Evolutionary conservation across 73 alveolate species (phyloP).

Genomic region (Stentor roeselii): DNA sequence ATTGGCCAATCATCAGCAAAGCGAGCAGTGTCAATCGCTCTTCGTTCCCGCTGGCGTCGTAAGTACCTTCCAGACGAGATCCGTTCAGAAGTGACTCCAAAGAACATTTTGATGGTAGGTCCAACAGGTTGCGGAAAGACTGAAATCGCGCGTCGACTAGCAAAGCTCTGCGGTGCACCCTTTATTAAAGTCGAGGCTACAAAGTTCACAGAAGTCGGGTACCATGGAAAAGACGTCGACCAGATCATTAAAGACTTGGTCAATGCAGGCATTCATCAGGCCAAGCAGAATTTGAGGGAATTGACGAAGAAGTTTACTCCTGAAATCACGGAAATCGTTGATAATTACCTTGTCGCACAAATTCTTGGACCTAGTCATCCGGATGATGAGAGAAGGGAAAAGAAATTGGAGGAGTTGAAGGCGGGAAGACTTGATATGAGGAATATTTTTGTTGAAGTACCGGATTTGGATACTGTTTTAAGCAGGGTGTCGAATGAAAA

Average conservation of each 20-base stretch:
- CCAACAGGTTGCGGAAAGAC: slow-evolving; percentile 79
- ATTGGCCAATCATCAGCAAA: slow-evolving; percentile 46
- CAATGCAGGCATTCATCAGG: slow-evolving; percentile 32
- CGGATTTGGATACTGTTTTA: slow-evolving; percentile 30
- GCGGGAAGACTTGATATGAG: slow-evolving; percentile 50
- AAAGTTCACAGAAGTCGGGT: slow-evolving; percentile 77
- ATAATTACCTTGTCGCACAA: slow-evolving; percentile 38
- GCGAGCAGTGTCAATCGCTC: slow-evolving; percentile 54
- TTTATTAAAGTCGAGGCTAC: slow-evolving; percentile 82
- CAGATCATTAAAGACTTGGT: slow-evolving; percentile 54
- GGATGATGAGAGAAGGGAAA: slow-evolving; percentile 13
- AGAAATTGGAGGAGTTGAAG: slow-evolving; percentile 34
- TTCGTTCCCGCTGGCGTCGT: slow-evolving; percentile 47
- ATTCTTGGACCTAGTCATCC: slow-evolving; percentile 52
- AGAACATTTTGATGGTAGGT: slow-evolving; percentile 64
- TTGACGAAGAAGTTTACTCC: slow-evolving; percentile 23
- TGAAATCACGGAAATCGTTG: slow-evolving; percentile 34
- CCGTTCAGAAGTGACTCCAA: slow-evolving; percentile 57
- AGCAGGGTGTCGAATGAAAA: slow-evolving; percentile 8
- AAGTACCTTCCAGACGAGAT: slow-evolving; percentile 47
- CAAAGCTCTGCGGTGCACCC: slow-evolving; percentile 68
- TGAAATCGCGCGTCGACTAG: slow-evolving; percentile 68
- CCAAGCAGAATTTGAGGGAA: slow-evolving; percentile 24
- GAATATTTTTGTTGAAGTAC: slow-evolving; percentile 27
- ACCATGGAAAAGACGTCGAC: slow-evolving; percentile 73